Conservation (phyloP, 148 eudicot species). For the Cornus kousa region DNA sequence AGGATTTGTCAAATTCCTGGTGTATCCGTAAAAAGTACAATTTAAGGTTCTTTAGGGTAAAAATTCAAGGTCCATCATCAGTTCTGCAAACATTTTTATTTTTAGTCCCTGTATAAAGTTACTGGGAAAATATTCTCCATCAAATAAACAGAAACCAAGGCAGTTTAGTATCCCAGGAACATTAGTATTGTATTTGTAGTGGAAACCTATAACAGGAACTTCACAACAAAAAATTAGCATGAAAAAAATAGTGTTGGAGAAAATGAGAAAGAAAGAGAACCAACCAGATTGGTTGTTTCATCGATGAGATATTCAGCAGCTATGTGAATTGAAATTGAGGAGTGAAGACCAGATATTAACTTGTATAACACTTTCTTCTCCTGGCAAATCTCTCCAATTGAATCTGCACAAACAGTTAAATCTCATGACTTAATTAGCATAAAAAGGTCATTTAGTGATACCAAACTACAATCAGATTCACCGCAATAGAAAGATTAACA, state of each 20-base stretch:
- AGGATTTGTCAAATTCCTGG: constrained; percentile 6
- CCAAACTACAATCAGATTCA: neutral
- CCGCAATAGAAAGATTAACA: neutral
- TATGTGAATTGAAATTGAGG: constrained; percentile 89
- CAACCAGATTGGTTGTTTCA: constrained; percentile 73
- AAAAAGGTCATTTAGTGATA: neutral
- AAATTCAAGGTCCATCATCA: neutral
- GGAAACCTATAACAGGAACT: neutral
- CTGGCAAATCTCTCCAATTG: constrained; percentile 73
- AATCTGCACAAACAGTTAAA: constrained; percentile 45
- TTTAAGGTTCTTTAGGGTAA: neutral
- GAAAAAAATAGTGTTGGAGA: neutral
- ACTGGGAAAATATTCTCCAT: neutral
- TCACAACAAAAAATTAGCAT: neutral
- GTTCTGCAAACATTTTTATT: neutral
- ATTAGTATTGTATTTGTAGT: neutral
- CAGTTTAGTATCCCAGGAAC: no score
- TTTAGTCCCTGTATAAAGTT: neutral
- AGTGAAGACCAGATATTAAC: constrained; percentile 87
- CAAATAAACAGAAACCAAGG: neutral
- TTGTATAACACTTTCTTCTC: constrained; percentile 92
- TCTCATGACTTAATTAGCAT: neutral
- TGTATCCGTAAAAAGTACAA: neutral
- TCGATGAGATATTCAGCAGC: constrained; percentile 91
- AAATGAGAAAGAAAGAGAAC: constrained; percentile 28